Conservation (phyloP, 2,329 filamentous ascomycete species). For the Ascochyta pisi region DNA sequence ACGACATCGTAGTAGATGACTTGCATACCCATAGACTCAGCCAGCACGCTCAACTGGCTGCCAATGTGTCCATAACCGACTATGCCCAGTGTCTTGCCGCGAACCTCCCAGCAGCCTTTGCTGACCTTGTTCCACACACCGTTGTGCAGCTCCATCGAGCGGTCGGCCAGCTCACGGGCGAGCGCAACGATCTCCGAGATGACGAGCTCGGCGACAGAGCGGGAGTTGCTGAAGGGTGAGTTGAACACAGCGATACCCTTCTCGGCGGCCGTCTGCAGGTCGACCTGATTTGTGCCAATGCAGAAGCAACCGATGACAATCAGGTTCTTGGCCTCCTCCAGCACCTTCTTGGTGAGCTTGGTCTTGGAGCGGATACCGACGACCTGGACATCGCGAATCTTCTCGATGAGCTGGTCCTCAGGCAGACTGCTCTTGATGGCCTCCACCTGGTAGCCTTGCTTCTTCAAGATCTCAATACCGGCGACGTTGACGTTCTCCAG, state of each 20-base stretch:
- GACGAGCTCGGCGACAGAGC: conserved; percentile 94
- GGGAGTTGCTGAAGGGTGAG: conserved; percentile 97
- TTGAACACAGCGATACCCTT: conserved; percentile 98
- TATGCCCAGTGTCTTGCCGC: conserved; percentile 96
- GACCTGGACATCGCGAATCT: conserved; percentile 97
- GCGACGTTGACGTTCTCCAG: conserved; percentile 96
- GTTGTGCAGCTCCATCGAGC: conserved; percentile 90
- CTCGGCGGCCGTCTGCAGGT: conserved; percentile 80
- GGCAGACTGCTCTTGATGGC: conserved; percentile 85
- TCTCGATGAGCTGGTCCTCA: conserved; percentile 94
- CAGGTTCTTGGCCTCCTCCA: conserved; percentile 89
- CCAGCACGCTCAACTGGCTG: conserved; percentile 91
- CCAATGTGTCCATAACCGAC: conserved; percentile 98
- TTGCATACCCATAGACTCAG: conserved; percentile 96
- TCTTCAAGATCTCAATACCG: conserved; percentile 79
- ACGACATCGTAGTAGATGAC: conserved; percentile 97
- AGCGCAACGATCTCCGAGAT: conserved; percentile 92
- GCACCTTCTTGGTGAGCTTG: conserved; percentile 83
- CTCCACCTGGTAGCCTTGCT: conserved; percentile 96
- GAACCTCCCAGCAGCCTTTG: conserved; percentile 95
- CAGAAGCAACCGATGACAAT: conserved; percentile 98
- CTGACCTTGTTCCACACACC: conserved; percentile 99
- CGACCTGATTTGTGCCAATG: conserved; percentile 96
- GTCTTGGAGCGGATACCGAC: conserved; percentile 99
- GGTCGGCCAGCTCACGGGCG: conserved; percentile 90